Evolutionary conservation across 1,284 basidiomycete genomes (phyloP).

Genomic region (Phenoliferia sp.): DNA sequence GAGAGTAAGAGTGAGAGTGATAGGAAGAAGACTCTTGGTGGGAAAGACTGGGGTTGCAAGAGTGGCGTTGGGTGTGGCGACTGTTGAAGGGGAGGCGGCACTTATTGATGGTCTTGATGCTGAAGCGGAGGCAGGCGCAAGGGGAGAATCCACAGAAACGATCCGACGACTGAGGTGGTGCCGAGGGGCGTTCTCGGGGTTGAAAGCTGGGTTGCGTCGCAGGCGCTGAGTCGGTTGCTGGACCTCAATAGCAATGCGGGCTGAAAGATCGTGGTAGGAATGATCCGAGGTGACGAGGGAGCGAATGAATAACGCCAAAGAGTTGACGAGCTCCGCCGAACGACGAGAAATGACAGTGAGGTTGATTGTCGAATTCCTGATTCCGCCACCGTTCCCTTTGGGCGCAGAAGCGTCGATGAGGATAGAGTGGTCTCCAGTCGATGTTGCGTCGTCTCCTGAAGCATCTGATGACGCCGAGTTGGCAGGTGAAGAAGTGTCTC

Average conservation of each 20-base stretch:
- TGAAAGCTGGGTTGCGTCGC: not conserved
- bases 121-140: no score
- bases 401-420: conserved; percentile 3
- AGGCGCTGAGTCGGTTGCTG: not conserved
- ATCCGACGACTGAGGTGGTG: no score
- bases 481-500: not conserved
- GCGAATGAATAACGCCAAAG: not conserved
- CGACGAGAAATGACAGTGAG: conserved; percentile 24
- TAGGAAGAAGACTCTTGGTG: not conserved
- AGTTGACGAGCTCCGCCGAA: not conserved
- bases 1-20: not conserved
- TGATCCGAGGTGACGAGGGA: not conserved
- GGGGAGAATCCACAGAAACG: no score
- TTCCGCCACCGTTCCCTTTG: conserved; percentile 8
- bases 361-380: conserved; percentile 31
- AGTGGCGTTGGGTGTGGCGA: no score
- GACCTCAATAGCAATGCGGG: not conserved
- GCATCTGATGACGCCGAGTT: not conserved
- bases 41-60: not conserved
- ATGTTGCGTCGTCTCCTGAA: not conserved
- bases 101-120: no score
- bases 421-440: conserved; percentile 1
- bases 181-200: no score
- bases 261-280: not conserved
- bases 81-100: no score